Base-by-base conservation (phyloP, 1,284 basidiomycete species). In the Ceratobasidium papillatum region DNA sequence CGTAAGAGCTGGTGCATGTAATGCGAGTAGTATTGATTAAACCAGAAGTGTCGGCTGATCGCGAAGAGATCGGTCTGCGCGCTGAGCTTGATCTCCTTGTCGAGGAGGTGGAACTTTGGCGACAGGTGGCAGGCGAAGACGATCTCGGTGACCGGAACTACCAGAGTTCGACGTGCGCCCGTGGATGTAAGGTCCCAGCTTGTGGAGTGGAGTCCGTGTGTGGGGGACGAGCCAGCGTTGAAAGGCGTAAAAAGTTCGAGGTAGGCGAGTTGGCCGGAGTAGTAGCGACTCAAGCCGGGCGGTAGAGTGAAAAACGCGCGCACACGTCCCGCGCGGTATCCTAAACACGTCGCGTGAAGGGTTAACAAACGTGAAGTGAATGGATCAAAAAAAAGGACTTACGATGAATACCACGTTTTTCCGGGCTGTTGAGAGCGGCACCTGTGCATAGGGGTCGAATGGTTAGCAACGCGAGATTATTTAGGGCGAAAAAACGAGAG, bases 221-320 rank as follows among this genome's bases (percentile, higher is more conserved):
- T 51, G 32, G 45, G 30, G 0, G 45, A 62, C 8, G 9, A n/a
- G 2, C 58, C 30, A 1, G 59, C 22, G 9, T 43, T 9, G 41
- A 75, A 62, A 9, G 61, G 45, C 12, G 52, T 58, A 27, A 64
- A 74, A 14, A 68, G 51, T 51, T 75, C 65, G 32, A 75, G 32
- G 27, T 56, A 75, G 9, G 74, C 74, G 1, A 75, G 51, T n/a
- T 32, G 43, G 1, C 27, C 54, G 0, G 25, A 3, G 34, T 73
- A 63, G 11, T 7, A 19, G 22, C 12, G 22, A 8, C n/a, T 19
- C 0, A 73, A 17, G 14, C 51, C 41, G 8, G 25, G 14, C 2
- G 69, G 69, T 1, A 73, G 69, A 0, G 11, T 49, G 30, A 73
- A 73, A 36, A 73, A 38, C 3, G 47, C 58, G 25, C 56, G 38